Evolutionary conservation across 2,329 filamentous ascomycete genomes (phyloP).

Genomic region (Fusarium subglutinans): DNA sequence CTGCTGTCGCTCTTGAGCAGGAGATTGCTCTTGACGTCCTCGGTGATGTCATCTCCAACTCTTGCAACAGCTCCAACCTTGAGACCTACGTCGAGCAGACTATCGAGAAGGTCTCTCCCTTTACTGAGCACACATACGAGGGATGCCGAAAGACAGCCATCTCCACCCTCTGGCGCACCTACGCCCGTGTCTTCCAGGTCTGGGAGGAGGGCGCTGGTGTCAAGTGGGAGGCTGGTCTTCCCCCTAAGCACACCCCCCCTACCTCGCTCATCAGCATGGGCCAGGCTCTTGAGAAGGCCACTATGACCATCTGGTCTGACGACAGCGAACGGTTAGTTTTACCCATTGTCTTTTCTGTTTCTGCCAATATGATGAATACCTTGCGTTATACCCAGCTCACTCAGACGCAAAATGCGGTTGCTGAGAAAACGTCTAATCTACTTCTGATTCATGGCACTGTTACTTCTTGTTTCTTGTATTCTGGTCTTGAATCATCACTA

Average conservation of each 20-base stretch:
- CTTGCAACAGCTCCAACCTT: conserved; percentile 76
- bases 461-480: conserved; percentile 37
- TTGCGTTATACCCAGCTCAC: conserved; percentile 99
- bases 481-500: conserved; percentile 48
- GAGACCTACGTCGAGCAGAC: conserved; percentile 90
- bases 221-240: conserved; percentile 91
- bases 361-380: conserved; percentile 78
- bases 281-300: conserved; percentile 84
- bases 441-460: conserved; percentile 47
- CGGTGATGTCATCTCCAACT: conserved; percentile 90
- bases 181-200: conserved; percentile 88
- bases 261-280: conserved; percentile 85
- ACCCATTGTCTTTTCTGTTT: conserved; percentile 27
- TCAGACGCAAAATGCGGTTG: conserved; percentile 91
- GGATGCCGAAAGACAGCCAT: conserved; percentile 93
- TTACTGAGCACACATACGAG: conserved; percentile 90
- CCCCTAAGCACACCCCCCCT: conserved; percentile 81
- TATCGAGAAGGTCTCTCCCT: conserved; percentile 80
- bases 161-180: conserved; percentile 91
- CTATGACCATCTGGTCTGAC: conserved; percentile 85
- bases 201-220: conserved; percentile 77
- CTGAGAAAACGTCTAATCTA: conserved; percentile 77
- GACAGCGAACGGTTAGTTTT: conserved; percentile 90
- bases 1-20: conserved; percentile 92
- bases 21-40: conserved; percentile 96